These are phyloP conservation scores for Fraxinus excelsior DNA, from an alignment of 257 asterid species.

Conservation along the genomic window DNA sequence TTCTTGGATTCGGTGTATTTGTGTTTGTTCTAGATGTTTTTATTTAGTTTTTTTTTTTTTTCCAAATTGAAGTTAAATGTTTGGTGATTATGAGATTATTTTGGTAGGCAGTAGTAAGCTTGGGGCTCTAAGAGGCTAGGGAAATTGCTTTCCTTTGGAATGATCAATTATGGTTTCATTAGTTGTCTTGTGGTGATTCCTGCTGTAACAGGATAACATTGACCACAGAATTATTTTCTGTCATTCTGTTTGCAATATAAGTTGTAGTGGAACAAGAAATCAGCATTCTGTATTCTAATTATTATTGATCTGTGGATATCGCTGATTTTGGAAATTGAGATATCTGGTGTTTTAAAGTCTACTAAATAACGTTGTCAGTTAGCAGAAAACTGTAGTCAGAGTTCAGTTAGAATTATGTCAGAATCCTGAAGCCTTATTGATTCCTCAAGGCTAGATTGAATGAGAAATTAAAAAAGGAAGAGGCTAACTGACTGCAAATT, in stretches of 20 bases:
- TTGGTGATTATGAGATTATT: background rate
- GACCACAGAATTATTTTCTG: conserved; percentile 6
- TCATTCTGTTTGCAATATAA: background rate
- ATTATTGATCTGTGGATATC: background rate
- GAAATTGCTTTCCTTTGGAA: background rate
- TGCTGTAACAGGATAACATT: background rate
- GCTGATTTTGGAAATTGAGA: conserved; percentile 2
- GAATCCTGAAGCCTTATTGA: too few species aligned
- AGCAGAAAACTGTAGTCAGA: background rate
- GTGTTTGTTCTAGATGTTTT: background rate
- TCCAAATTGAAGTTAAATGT: background rate
- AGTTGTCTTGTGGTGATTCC: background rate
- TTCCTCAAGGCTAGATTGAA: too few species aligned
- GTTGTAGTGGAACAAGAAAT: background rate
- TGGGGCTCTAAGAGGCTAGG: background rate
- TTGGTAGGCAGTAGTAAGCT: background rate
- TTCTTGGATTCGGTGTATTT: background rate
- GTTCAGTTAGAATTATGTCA: background rate
- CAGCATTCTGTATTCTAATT: background rate
- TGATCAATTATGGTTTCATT: conserved; percentile 9
- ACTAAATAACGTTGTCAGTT: background rate
- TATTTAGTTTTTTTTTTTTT: background rate
- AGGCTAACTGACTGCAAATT: too few species aligned
- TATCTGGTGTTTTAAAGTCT: background rate
- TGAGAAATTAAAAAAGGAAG: too few species aligned